phyloP scores from a whole-genome alignment of 495 filamentous ascomycete genomes.

The Copromyces sp. region DNA sequence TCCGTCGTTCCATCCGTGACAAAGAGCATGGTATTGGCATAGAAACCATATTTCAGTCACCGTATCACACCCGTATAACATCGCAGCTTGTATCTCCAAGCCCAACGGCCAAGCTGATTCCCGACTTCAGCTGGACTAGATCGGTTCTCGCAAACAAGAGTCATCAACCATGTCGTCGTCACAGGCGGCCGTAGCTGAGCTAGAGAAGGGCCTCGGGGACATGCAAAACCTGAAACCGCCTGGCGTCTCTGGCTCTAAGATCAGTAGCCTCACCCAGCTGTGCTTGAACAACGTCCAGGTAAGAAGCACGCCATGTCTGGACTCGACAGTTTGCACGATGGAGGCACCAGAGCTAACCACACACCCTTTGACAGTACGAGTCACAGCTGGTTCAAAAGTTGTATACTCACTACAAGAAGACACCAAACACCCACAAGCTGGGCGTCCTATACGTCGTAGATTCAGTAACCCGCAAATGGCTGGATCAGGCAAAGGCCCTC shows the following conservation, averaged over 20 bases:
- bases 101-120: constrained; percentile 4
- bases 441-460: constrained; percentile 99
- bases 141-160: neutral
- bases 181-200: constrained; percentile 60
- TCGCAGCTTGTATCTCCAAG: constrained; percentile 3
- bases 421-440: constrained; percentile 90
- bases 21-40: constrained; percentile 22
- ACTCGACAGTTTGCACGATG: neutral
- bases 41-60: constrained; percentile 7
- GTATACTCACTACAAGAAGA: constrained; percentile 94
- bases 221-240: constrained; percentile 88
- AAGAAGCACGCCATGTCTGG: constrained; percentile 28
- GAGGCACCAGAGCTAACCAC: constrained; percentile 22
- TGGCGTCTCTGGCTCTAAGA: constrained; percentile 85
- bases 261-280: constrained; percentile 69
- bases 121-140: constrained; percentile 3
- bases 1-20: constrained; percentile 13
- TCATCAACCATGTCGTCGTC: constrained; percentile 53
- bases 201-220: constrained; percentile 81
- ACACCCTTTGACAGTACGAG: constrained; percentile 58
- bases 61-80: neutral
- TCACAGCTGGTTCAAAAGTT: constrained; percentile 92
- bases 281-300: constrained; percentile 93
- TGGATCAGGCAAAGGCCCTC: constrained; percentile 82
- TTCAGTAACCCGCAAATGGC: constrained; percentile 97